Evolutionary conservation across 257 asterid species (phyloP).

Genomic region (Solanum pennellii): DNA sequence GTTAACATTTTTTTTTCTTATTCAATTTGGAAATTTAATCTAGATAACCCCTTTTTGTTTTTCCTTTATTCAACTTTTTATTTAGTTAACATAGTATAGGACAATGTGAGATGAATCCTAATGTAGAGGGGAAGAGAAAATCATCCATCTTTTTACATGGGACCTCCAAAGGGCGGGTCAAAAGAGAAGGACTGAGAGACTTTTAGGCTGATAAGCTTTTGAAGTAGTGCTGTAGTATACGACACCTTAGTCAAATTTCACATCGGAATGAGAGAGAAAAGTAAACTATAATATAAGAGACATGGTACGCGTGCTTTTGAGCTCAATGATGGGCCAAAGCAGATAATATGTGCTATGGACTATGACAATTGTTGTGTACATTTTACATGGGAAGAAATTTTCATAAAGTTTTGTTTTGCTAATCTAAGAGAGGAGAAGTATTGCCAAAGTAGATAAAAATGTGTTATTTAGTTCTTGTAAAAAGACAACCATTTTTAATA

Average conservation of each 20-base stretch:
- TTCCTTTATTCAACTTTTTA: neutral
- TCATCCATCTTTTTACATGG: neutral
- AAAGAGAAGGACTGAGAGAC: neutral
- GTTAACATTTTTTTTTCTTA: neutral
- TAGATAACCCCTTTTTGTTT: neutral
- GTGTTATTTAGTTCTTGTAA: neutral
- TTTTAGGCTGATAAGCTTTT: neutral
- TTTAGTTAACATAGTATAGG: conserved; percentile 5
- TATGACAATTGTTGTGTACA: neutral
- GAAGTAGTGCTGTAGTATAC: neutral
- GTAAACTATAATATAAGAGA: neutral
- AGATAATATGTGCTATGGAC: neutral
- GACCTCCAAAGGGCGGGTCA: neutral
- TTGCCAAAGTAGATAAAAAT: neutral
- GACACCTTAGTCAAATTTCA: neutral
- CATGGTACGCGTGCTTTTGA: neutral
- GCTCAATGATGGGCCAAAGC: neutral
- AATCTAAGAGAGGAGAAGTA: neutral
- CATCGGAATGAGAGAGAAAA: neutral
- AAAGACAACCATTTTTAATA: neutral
- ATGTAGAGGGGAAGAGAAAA: neutral
- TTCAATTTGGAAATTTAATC: neutral
- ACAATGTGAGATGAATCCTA: neutral
- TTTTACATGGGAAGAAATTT: neutral
- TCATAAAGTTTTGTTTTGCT: conserved; percentile 7